These are phyloP conservation scores for Diutina mesorugosa DNA, from an alignment of 1,139 yeast genomes.

Conservation along the genomic window DNA sequence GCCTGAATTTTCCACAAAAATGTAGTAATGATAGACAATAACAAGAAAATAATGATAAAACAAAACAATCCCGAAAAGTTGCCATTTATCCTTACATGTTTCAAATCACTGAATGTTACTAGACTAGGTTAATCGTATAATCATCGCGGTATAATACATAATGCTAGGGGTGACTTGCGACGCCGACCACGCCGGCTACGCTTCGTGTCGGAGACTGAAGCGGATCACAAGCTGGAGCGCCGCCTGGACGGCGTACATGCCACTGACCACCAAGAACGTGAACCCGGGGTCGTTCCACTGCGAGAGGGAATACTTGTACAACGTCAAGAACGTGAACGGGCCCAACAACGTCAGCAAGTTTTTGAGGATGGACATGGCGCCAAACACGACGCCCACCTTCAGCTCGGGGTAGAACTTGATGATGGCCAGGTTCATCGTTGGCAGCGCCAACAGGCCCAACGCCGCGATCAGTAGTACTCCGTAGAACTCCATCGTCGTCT, in stretches of 20 bases:
- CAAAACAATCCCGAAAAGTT: too few species aligned
- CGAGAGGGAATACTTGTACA: background rate
- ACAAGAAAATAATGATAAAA: too few species aligned
- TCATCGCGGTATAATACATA: background rate
- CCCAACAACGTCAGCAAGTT: background rate
- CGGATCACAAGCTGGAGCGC: background rate
- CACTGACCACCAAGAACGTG: background rate
- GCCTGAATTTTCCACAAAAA: too few species aligned
- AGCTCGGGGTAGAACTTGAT: constrained; percentile 37
- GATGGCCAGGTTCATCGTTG: constrained; percentile 35
- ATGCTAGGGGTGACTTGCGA: too few species aligned
- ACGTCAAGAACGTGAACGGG: background rate
- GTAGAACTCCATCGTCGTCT: constrained; percentile 4
- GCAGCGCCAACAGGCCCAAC: constrained; percentile 27
- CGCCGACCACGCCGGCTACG: background rate
- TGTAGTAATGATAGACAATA: too few species aligned
- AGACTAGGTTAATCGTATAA: background rate
- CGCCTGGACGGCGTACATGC: background rate
- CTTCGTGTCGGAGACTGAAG: background rate
- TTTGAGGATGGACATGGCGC: background rate
- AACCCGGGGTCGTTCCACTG: background rate
- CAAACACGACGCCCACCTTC: constrained; percentile 36
- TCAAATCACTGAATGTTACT: too few species aligned
- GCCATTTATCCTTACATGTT: too few species aligned
- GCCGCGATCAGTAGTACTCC: constrained; percentile 20